Evolutionary conservation across 148 eudicot genomes (phyloP).

Genomic region (Amaranthus palmeri): DNA sequence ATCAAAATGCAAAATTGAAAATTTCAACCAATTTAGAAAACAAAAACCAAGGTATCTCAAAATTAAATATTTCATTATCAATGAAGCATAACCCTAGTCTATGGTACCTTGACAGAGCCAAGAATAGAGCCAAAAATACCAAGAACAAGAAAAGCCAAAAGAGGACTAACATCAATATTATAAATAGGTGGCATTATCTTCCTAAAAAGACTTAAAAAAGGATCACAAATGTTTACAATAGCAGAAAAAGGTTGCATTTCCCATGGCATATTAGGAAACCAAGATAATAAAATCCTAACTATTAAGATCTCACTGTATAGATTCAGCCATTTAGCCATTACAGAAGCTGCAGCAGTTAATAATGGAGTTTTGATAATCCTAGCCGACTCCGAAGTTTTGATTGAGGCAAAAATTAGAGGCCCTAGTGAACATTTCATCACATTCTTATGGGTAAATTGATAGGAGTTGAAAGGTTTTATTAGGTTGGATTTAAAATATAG

Average conservation of each 20-base stretch:
- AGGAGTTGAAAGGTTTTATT: constrained; percentile 6
- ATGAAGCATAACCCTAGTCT: too few relatives aligned
- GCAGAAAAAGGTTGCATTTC: constrained; percentile 79
- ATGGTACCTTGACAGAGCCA: background rate
- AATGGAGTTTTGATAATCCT: constrained; percentile 50
- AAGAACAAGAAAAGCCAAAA: constrained; percentile 60
- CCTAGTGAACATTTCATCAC: constrained; percentile 29
- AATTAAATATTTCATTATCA: too few relatives aligned
- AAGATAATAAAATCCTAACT: constrained; percentile 79
- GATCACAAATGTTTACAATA: constrained; percentile 71
- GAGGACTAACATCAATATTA: constrained; percentile 69
- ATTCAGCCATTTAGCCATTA: constrained; percentile 73
- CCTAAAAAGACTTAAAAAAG: constrained; percentile 61
- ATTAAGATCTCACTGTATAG: constrained; percentile 63
- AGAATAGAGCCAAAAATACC: constrained; percentile 55
- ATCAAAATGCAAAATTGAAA: too few relatives aligned
- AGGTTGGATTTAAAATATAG: background rate
- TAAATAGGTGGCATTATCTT: constrained; percentile 70
- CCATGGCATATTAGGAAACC: constrained; percentile 88
- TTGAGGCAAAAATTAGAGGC: constrained; percentile 58
- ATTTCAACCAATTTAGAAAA: too few relatives aligned
- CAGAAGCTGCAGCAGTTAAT: constrained; percentile 57
- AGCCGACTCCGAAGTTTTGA: constrained; percentile 26
- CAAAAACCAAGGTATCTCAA: too few relatives aligned
- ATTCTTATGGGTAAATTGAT: constrained; percentile 8